Base-by-base conservation (phyloP, 2,329 filamentous ascomycete species). In the Verticillium nonalfalfae region DNA sequence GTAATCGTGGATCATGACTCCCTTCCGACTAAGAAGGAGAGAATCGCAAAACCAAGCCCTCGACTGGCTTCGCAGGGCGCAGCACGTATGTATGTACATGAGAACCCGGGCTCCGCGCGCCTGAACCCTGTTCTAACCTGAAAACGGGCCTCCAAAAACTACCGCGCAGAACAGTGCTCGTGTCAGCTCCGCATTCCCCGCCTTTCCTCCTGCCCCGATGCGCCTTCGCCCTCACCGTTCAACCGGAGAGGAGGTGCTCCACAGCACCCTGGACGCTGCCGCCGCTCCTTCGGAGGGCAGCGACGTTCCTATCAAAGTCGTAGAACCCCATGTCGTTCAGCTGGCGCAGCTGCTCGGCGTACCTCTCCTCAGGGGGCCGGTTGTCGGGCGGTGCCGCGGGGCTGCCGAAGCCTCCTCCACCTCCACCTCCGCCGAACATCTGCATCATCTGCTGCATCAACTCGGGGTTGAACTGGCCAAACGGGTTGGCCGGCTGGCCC, bases 301-400 rank as follows among this genome's bases (percentile, higher is more conserved):
- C 87, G 36, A 99, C 86, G 68, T 99, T 99, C 68, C 90, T 81
- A 59, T 99, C 94, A 71, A 98, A 99, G 72, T 99, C 93, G 73
- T 87, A 97, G 77, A 99, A 99, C 3, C 95, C 95, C 95, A 99
- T 99, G 67, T 98, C 95, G 74, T 99, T 99, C 65, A 99, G 79
- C 77, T 98, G 93, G 63, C 92, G 83, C 58, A 99, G 80, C 76
- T 99, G 94, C 36, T 91, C 88, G 3, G 90, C 93, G 69, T 97
- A 99, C 62, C 91, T 82, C 76, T 98, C 95, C 79, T 99, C 95
- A 0, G 95, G 94, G 4, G 95, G 93, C 64, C 94, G 85, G 70
- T 83, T 96, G 76, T 99, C 95, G 2, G 83, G 76, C 5, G 92
- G 90, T 18, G 84, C 76, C 13, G 83, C 74, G 1, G 83, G 72